Evolutionary conservation across 306 rosid genomes (phyloP).

Genomic region (Inga leiocalycina): DNA sequence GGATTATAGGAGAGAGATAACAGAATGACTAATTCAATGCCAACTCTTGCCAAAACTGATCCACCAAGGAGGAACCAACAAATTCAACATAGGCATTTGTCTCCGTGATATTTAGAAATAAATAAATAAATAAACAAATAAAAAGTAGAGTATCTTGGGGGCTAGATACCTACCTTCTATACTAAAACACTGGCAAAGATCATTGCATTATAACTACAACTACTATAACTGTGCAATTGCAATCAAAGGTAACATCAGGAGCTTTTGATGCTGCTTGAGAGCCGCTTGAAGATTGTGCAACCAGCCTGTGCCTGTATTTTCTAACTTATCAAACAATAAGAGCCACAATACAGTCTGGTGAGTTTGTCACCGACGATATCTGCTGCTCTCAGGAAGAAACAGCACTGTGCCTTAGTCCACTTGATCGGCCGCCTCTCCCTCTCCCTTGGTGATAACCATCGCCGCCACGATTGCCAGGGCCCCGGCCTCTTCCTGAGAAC

Average conservation of each 20-base stretch:
- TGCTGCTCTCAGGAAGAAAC: constrained; percentile 32
- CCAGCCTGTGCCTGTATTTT: constrained; percentile 33
- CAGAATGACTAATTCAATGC: constrained; percentile 23
- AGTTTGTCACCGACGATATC: constrained; percentile 12
- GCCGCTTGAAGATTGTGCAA: constrained; percentile 31
- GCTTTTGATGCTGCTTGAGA: constrained; percentile 34
- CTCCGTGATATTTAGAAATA: not conserved
- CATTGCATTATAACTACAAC: constrained; percentile 41
- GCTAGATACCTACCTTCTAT: constrained; percentile 33
- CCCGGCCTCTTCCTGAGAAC: constrained; percentile 54
- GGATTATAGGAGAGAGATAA: constrained; percentile 16
- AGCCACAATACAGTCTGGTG: constrained; percentile 24
- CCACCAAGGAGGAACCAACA: not conserved
- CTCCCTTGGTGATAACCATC: constrained; percentile 61
- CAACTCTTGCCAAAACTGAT: constrained; percentile 27
- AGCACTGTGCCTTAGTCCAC: constrained; percentile 43
- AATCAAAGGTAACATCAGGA: constrained; percentile 29
- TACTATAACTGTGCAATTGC: constrained; percentile 53
- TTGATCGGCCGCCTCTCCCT: constrained; percentile 58
- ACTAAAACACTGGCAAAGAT: constrained; percentile 35
- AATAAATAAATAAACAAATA: not conserved
- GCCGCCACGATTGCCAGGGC: constrained; percentile 41
- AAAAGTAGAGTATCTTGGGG: constrained; percentile 22
- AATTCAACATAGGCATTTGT: constrained; percentile 5
- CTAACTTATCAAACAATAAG: constrained; percentile 21